Base-by-base conservation (phyloP, 2,329 filamentous ascomycete genomes). In the Aspergillus terreus region DNA sequence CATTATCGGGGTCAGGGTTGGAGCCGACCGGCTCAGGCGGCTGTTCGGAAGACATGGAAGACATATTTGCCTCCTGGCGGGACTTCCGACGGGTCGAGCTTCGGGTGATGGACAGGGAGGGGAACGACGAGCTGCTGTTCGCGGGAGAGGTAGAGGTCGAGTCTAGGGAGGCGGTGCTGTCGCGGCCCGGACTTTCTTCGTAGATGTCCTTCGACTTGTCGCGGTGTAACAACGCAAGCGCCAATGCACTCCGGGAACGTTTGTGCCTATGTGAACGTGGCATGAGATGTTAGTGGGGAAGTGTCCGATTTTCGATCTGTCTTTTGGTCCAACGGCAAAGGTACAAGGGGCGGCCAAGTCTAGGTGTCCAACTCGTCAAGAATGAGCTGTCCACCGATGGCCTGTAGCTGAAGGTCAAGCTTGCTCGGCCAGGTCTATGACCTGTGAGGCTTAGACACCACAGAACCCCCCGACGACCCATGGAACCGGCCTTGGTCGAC, bases 171-270 rank as follows among this genome's bases (percentile, higher is more conserved):
- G 41, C 60, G 52, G 49, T 58, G 19, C 50, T 59, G 23, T 65
- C 63, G 46, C 52, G 50, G 46, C 51, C 56, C 33, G 61, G 46
- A 33, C 56, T 54, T 40, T 65, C 55, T 57, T 68, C 56, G 58
- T 67, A 60, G 47, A 60, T 66, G 19, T 75, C 73, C 44, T 76
- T 78, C 55, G 73, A 75, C 53, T 75, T 78, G 51, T 79, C 77
- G 52, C 78, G 77, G 59, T 78, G 75, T 45, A 83, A 71, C 19
- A 83, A 67, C 32, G 80, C 78, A 54, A 80, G 75, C 44, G 80
- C 78, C 53, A 82, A 70, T 44, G 75, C 69, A 56, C 78, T 79
- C 62, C 78, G 81, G 53, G 75, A 78, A 56, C 80, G 78, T 68
- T 80, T 82, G 60, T 79, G 77, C 55, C 71, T 73, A 58, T 49